phyloP scores from a whole-genome alignment of 2,329 filamentous ascomycete genomes.

The Colletotrichum nymphaeae region DNA sequence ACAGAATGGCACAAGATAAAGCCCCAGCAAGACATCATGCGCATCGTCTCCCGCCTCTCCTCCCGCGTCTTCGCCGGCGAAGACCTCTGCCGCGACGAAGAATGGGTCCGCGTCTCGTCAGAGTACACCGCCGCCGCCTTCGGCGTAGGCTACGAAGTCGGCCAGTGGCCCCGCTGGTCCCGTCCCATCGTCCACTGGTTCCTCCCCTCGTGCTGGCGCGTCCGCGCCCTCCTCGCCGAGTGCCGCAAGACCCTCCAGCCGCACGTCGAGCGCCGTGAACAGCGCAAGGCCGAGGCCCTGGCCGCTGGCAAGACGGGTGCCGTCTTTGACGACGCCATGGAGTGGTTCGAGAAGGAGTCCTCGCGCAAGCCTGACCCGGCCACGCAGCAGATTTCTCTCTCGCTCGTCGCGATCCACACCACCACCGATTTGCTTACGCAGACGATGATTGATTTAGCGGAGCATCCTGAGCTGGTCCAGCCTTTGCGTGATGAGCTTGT shows the following conservation, averaged over 20 bases:
- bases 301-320: slow-evolving; percentile 7
- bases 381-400: slow-evolving; percentile 36
- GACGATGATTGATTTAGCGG: slow-evolving; percentile 38
- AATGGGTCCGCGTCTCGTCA: slow-evolving; percentile 35
- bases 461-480: slow-evolving; percentile 37
- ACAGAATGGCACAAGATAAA: slow-evolving; percentile 36
- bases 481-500: slow-evolving; percentile 40
- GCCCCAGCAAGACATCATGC: slow-evolving; percentile 11
- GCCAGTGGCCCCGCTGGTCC: slow-evolving; percentile 33
- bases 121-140: slow-evolving; percentile 25
- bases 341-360: slow-evolving; percentile 36
- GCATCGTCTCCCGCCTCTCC: slow-evolving; percentile 36
- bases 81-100: slow-evolving; percentile 22
- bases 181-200: slow-evolving; percentile 37
- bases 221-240: slow-evolving; percentile 14
- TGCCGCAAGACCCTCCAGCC: slow-evolving; percentile 32
- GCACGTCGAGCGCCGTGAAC: slow-evolving; percentile 28
- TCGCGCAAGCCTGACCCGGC: slow-evolving; percentile 27
- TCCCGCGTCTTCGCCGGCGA: slow-evolving; percentile 38
- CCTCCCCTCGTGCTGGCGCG: slow-evolving; percentile 33
- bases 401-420: slow-evolving; percentile 40
- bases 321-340: slow-evolving; percentile 37
- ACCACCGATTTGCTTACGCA: slow-evolving; percentile 38
- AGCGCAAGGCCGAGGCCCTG: slow-evolving; percentile 19
- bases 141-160: slow-evolving; percentile 11